A percentile compares a stretch with the other conserved stretches of the same genome.
These are phyloP conservation scores for Oenanthe javanica DNA, from an alignment of 140 eudicot genomes.

Conservation along the genomic window DNA sequence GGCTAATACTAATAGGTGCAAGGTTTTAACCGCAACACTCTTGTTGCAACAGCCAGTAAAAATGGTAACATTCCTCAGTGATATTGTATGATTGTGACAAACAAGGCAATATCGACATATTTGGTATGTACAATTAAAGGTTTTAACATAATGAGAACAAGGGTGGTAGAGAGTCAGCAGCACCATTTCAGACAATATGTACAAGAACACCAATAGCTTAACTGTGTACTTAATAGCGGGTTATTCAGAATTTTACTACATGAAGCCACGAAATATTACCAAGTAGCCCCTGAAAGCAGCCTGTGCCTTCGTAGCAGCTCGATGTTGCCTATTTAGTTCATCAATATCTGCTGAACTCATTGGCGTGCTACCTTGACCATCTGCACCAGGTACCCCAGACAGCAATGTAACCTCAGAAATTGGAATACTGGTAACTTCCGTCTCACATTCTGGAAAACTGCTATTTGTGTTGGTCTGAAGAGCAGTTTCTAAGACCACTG, in stretches of 20 bases:
- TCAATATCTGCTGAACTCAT: conserved; percentile 32
- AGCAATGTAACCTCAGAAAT: conserved; percentile 14
- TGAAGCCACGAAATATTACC: conserved; percentile 34
- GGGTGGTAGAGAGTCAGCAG: background rate
- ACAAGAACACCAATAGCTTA: background rate
- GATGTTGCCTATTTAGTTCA: conserved; percentile 47
- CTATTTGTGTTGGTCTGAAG: conserved; percentile 33
- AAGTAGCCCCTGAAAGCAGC: conserved; percentile 94
- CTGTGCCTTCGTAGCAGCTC: conserved; percentile 86
- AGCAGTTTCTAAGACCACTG: conserved; percentile 33
- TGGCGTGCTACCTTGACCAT: conserved; percentile 17
- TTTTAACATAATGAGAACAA: background rate
- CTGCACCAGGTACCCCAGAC: conserved; percentile 27
- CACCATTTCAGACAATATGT: background rate
- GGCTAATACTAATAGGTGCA: background rate
- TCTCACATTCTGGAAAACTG: conserved; percentile 33
- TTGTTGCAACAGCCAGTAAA: background rate
- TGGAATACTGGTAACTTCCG: conserved; percentile 30
- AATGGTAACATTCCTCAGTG: background rate
- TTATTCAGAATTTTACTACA: background rate
- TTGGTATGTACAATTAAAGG: background rate
- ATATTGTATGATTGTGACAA: background rate
- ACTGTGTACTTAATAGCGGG: background rate
- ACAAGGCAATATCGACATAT: background rate
- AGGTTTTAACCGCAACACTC: background rate